These are phyloP conservation scores for Flaveria ramosissima DNA, from an alignment of 129 eudicot species.

Conservation along the genomic window DNA sequence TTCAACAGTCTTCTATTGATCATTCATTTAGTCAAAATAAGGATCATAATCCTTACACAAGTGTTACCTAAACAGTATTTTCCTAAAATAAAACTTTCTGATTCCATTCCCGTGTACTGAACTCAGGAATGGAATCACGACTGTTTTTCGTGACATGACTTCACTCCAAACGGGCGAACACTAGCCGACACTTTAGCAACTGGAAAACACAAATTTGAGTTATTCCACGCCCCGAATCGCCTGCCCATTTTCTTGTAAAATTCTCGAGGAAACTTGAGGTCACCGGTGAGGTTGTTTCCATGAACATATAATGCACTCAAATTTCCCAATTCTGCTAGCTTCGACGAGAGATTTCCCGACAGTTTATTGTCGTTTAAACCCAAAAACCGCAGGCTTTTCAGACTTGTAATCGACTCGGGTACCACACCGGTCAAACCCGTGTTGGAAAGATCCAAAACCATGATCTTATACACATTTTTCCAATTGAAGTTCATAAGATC, in stretches of 20 bases:
- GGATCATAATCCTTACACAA: conserved; percentile 25
- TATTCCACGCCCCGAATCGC: conserved; percentile 83
- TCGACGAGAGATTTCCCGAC: conserved; percentile 55
- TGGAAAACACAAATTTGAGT: conserved; percentile 66
- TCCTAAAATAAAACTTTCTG: neutral
- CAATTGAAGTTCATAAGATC: conserved; percentile 52
- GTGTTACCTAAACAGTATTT: conserved; percentile 20
- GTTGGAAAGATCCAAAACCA: conserved; percentile 64
- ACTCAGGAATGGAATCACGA: conserved; percentile 22
- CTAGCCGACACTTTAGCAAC: conserved; percentile 21
- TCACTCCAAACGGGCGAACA: conserved; percentile 66
- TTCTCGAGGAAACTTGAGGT: conserved; percentile 53
- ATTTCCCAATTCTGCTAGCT: conserved; percentile 50
- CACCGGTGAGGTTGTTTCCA: conserved; percentile 79
- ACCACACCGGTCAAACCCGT: conserved; percentile 54
- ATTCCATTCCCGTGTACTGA: neutral
- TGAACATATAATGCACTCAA: conserved; percentile 63
- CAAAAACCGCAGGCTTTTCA: conserved; percentile 57
- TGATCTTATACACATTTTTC: conserved; percentile 46
- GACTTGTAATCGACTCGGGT: conserved; percentile 55
- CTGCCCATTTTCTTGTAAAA: conserved; percentile 81
- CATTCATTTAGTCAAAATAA: conserved; percentile 10
- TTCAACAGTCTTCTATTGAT: neutral
- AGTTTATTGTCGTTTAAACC: conserved; percentile 69
- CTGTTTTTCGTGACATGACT: conserved; percentile 48